Evolutionary conservation across 2,329 filamentous ascomycete genomes (phyloP), one percentile per base, ranked within the genome.

Genomic region (Talaromyces albobiverticillius): DNA sequence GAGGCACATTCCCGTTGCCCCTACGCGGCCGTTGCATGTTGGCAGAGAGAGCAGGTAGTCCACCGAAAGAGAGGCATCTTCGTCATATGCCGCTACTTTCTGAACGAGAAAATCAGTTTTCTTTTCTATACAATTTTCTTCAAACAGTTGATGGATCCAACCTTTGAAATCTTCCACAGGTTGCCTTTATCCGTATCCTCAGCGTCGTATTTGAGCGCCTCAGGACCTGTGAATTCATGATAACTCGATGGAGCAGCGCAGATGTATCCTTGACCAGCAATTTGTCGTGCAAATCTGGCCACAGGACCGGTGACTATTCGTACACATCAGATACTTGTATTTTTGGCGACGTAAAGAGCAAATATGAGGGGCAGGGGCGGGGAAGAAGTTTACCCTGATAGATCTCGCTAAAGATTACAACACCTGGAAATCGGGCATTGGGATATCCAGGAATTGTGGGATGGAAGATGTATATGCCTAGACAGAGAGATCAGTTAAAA

Each of bases 191-290:
- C 90, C 0, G 93, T 97, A 50, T 94, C 92, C 2, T 88, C 87
- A 0, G 80, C 90, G 67, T 96, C 89, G 70, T 96, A 96, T 47
- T 88, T 83, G 38, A 96, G 78, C 10, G 92, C 78, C 64, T 93
- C 89, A 0, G 91, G 89, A 4, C 88, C 88, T 1, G 86, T 90
- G 74, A 96, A 96, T 72, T 96, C 92, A 69, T 96, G 92, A 73
- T 96, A 96, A 29, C 87, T 92, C 32, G 89, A 94, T 0, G 91
- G 90, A 0, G 91, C 91, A 9, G 89, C 92, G 61, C 93, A 91
- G 62, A 96, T 95, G 77, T 95, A 96, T 65, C 92, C 93, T 61
- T 95, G 89, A 2, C 90, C 88, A 36, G 90, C 89, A 64, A 96
- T 96, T 70, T 96, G 91, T 57, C 92, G 85, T 49, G 90, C 90